A percentile compares a stretch with the other conserved stretches of the same genome.
phyloP scores from a whole-genome alignment of 2,329 filamentous ascomycete species.

The Aspergillus terreus region DNA sequence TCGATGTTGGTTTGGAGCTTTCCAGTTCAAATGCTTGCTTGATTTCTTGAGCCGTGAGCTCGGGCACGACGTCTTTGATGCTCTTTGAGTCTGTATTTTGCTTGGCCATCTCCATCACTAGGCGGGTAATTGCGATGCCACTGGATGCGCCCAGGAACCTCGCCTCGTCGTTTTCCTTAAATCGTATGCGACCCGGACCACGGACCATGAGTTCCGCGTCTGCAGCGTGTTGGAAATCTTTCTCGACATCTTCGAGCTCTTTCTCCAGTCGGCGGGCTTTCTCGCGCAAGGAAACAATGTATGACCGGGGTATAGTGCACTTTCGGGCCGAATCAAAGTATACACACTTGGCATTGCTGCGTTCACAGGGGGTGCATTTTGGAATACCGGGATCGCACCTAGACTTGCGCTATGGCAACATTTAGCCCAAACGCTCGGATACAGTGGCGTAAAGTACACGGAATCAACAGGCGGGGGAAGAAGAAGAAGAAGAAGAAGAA shows the following conservation, averaged over 20 bases:
- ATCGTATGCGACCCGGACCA: constrained; percentile 77
- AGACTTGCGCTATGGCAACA: constrained; percentile 71
- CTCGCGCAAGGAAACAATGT: constrained; percentile 88
- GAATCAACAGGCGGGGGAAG: neutral
- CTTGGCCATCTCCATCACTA: constrained; percentile 96
- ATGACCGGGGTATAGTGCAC: constrained; percentile 80
- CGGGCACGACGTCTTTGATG: constrained; percentile 87
- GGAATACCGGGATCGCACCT: constrained; percentile 91
- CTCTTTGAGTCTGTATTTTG: constrained; percentile 85
- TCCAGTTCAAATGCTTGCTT: constrained; percentile 66
- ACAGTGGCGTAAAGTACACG: neutral
- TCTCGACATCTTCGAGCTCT: constrained; percentile 74
- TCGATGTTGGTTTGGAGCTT: constrained; percentile 63
- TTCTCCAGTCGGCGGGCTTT: constrained; percentile 77
- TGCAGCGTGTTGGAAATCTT: constrained; percentile 67
- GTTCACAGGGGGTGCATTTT: constrained; percentile 86
- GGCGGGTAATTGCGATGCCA: constrained; percentile 88
- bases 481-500: neutral
- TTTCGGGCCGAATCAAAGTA: constrained; percentile 90
- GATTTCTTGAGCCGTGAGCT: constrained; percentile 63
- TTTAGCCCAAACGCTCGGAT: constrained; percentile 4
- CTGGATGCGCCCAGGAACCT: constrained; percentile 92
- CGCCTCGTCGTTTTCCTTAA: constrained; percentile 81
- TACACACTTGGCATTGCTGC: constrained; percentile 86
- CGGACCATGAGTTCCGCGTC: constrained; percentile 82